A percentile compares a stretch with the other conserved stretches of the same genome.
Evolutionary conservation across 2,329 filamentous ascomycete genomes (phyloP).

Genomic region (Calonectria pauciramosa): DNA sequence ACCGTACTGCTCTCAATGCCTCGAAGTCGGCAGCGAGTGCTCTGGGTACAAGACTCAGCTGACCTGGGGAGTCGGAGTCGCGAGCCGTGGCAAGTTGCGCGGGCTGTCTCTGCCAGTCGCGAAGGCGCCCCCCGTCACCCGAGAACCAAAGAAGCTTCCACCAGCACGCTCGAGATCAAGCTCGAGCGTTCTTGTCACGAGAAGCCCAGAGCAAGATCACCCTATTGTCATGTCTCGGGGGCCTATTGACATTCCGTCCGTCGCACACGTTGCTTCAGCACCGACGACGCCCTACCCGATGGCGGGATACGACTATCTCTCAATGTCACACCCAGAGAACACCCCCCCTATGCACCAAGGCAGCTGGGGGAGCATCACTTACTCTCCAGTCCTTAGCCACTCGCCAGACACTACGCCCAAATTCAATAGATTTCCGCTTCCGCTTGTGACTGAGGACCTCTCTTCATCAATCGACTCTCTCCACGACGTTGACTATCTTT

Average conservation of each 20-base stretch:
- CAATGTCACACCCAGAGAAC: constrained; percentile 62
- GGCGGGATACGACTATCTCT: constrained; percentile 63
- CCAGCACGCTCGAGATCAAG: constrained; percentile 59
- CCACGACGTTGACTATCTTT: constrained; percentile 74
- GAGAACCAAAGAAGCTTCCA: constrained; percentile 62
- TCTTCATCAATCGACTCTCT: constrained; percentile 71
- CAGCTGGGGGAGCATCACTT: constrained; percentile 63
- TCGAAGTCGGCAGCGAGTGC: constrained; percentile 92
- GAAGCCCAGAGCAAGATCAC: constrained; percentile 50
- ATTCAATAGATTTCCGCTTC: constrained; percentile 60
- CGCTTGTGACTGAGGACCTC: constrained; percentile 64
- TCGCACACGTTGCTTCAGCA: constrained; percentile 56
- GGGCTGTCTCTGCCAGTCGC: constrained; percentile 84
- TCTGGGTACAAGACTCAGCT: constrained; percentile 96
- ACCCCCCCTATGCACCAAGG: constrained; percentile 56
- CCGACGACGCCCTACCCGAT: constrained; percentile 57
- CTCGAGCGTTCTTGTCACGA: constrained; percentile 53
- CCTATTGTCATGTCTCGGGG: constrained; percentile 47
- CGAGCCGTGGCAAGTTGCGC: constrained; percentile 93
- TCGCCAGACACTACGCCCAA: constrained; percentile 53
- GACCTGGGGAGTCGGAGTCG: constrained; percentile 96
- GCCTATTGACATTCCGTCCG: constrained; percentile 54
- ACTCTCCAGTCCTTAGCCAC: constrained; percentile 56
- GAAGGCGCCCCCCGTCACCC: constrained; percentile 69
- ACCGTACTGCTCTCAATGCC: constrained; percentile 95